These are phyloP conservation scores for Hypoxylon rickii DNA, from an alignment of 495 filamentous ascomycete species.

Conservation along the genomic window DNA sequence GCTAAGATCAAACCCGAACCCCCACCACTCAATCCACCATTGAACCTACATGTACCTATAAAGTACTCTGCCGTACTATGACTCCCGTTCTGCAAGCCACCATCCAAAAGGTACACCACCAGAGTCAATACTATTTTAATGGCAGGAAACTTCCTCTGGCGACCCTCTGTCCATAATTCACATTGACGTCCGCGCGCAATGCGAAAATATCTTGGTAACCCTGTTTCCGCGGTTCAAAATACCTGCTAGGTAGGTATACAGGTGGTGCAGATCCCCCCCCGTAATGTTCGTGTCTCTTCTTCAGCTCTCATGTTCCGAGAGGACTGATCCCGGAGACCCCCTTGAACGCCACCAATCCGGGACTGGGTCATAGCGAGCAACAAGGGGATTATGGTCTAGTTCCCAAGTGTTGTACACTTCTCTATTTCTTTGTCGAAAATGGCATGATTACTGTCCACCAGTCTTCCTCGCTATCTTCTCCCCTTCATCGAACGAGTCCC, in stretches of 20 bases:
- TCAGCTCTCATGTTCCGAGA: constrained; percentile 24
- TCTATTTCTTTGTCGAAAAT: constrained; percentile 7
- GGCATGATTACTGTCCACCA: constrained; percentile 9
- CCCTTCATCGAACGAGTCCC: constrained; percentile 4
- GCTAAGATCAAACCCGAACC: constrained; percentile 13
- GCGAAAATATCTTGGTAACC: constrained; percentile 23
- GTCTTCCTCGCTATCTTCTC: background rate
- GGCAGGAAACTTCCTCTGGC: constrained; percentile 24
- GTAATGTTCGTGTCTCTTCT: constrained; percentile 6
- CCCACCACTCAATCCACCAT: constrained; percentile 22
- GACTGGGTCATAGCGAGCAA: constrained; percentile 9
- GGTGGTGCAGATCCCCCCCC: constrained; percentile 23
- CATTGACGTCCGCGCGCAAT: constrained; percentile 6
- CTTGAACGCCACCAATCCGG: constrained; percentile 9
- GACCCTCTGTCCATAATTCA: constrained; percentile 13
- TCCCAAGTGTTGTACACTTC: constrained; percentile 11
- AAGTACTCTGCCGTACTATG: constrained; percentile 15
- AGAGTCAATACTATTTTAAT: constrained; percentile 9
- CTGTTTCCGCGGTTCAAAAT: constrained; percentile 18
- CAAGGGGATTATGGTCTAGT: constrained; percentile 1
- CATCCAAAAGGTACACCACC: constrained; percentile 8
- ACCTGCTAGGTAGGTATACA: too few species aligned
- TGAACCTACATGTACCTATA: constrained; percentile 11
- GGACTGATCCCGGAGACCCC: constrained; percentile 5
- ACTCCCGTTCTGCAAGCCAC: constrained; percentile 14